These are phyloP conservation scores for Penicillium sp. DNA, from an alignment of 2,329 filamentous ascomycete genomes.

Conservation along the genomic window DNA sequence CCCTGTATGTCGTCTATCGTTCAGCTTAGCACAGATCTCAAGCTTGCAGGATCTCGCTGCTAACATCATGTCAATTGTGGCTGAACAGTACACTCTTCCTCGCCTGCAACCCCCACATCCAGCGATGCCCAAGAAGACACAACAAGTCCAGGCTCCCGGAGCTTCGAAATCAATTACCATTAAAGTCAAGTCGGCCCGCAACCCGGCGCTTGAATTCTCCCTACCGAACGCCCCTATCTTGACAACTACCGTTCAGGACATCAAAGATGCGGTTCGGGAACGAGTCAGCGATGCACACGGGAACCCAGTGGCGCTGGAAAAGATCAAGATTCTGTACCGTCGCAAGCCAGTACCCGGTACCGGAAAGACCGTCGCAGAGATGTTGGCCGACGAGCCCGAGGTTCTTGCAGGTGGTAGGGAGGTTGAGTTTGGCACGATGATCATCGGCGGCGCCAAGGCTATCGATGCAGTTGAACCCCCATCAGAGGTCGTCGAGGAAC, in stretches of 20 bases:
- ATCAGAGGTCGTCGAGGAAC: slow-evolving; percentile 29
- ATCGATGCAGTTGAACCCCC: slow-evolving; percentile 30
- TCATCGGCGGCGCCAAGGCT: slow-evolving; percentile 65
- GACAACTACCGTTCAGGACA: slow-evolving; percentile 68
- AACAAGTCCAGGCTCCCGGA: slow-evolving; percentile 29
- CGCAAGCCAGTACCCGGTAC: slow-evolving; percentile 75
- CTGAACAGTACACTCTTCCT: slow-evolving; percentile 42
- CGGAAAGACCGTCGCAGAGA: slow-evolving; percentile 72
- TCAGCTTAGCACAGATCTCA: not conserved
- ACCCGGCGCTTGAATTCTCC: slow-evolving; percentile 62
- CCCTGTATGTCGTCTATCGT: slow-evolving; percentile 54
- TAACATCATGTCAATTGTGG: not conserved
- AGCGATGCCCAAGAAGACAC: slow-evolving; percentile 39
- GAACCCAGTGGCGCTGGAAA: slow-evolving; percentile 49
- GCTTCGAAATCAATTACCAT: slow-evolving; percentile 36
- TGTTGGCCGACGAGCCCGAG: slow-evolving; percentile 54
- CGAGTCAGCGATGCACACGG: slow-evolving; percentile 49
- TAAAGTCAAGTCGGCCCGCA: slow-evolving; percentile 57
- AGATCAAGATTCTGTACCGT: slow-evolving; percentile 78
- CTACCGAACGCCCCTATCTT: slow-evolving; percentile 56
- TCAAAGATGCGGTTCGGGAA: slow-evolving; percentile 64
- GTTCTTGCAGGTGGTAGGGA: slow-evolving; percentile 35
- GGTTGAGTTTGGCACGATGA: slow-evolving; percentile 80
- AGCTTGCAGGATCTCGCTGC: not conserved
- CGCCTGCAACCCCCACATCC: slow-evolving; percentile 41